Conservation (phyloP, 1,284 basidiomycete species). For the Malassezia obtusa region DNA sequence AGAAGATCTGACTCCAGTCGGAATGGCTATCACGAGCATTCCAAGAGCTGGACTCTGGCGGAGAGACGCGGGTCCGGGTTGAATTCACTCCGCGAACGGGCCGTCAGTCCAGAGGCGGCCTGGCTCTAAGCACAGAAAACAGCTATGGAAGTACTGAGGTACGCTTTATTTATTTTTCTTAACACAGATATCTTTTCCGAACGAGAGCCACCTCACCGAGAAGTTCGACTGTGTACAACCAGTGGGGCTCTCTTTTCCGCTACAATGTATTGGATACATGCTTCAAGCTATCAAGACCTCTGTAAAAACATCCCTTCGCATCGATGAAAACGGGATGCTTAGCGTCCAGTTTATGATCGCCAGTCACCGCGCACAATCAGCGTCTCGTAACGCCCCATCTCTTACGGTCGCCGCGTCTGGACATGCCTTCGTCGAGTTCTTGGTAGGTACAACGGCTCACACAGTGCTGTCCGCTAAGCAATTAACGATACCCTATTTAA, state of each 20-base stretch:
- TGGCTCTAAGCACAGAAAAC: constrained; percentile 8
- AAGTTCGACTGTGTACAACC: constrained; percentile 7
- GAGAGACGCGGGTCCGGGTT: constrained; percentile 3
- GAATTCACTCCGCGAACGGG: background rate
- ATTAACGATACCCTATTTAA: constrained; percentile 24
- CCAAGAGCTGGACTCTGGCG: constrained; percentile 3
- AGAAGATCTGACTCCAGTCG: background rate
- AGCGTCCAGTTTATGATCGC: constrained; percentile 41
- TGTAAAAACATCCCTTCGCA: constrained; percentile 32
- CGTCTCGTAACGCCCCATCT: background rate
- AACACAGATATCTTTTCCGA: constrained; percentile 4
- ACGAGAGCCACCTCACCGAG: constrained; percentile 7
- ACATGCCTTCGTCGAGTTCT: constrained; percentile 33
- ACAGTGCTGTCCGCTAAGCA: constrained; percentile 25
- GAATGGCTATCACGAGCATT: constrained; percentile 4
- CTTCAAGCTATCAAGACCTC: constrained; percentile 27
- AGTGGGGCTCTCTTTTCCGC: background rate
- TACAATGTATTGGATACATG: constrained; percentile 15
- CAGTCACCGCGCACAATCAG: constrained; percentile 18
- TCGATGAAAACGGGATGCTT: constrained; percentile 32
- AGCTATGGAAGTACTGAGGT: constrained; percentile 10
- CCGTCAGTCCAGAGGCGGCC: background rate
- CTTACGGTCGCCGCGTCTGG: constrained; percentile 21
- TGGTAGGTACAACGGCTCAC: constrained; percentile 15
- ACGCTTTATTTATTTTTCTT: background rate